Base-by-base conservation (phyloP, 2,329 filamentous ascomycete genomes). In the Teratosphaeria epicoccoides region DNA sequence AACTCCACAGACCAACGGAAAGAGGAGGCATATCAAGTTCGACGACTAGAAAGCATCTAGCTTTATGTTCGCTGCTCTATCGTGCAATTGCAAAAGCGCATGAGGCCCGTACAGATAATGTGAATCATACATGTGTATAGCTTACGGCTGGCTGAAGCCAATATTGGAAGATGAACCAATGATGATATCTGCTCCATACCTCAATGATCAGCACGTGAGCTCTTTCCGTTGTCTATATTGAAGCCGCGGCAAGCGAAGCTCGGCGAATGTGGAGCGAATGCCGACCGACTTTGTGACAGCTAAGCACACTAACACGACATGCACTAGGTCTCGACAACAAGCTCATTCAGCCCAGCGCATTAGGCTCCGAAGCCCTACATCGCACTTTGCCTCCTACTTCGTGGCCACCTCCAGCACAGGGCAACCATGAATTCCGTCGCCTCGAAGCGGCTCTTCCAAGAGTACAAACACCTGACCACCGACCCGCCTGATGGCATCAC, bases 401-500 rank as follows among this genome's bases (percentile, higher is more conserved):
- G 6, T 4, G 17, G 1, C 33, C n/a, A 4, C 10, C n/a, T 2
- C n/a, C n/a, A n/a, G n/a, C 14, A 7, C 22, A 46, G 7, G n/a
- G n/a, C 23, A 46, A 52, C 9, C 49, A 68, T 68, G 62, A 67
- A 63, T 45, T 65, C 64, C 46, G 77, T 82, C 25, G 81, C 81
- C 44, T 77, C 80, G 40, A 83, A 83, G 61, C 89, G 93, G 43
- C 86, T 98, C 61, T 89, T 97, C 68, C 87, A 91, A 73, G 93
- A 98, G 76, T 98, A 98, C 77, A 88, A 88, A 66, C 83, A 87
- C 57, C 84, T 98, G 57, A 93, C 89, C 57, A 91, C 88, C 66
- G 93, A 94, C 71, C 88, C 91, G 0, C 91, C 91, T n/a, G 91
- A 97, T 56, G 93, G 93, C 69, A 97, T 98, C 73, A 95, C 88